phyloP scores from a whole-genome alignment of 2,329 filamentous ascomycete species.

The Salinomyces thailandicus region DNA sequence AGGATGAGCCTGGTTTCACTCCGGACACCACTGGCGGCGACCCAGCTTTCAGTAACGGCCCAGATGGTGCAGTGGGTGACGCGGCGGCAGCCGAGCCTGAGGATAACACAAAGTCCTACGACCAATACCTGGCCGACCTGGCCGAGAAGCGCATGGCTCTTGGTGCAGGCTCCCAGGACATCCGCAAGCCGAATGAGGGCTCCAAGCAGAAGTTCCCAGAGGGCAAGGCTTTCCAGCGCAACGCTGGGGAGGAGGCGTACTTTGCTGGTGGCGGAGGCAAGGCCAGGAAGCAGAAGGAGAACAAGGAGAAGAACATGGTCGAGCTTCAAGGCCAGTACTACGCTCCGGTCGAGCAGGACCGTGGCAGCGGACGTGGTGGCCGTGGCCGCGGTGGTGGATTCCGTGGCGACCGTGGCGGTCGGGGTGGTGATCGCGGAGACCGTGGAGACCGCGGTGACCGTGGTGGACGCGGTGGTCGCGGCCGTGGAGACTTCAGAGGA shows the following conservation, averaged over 20 bases:
- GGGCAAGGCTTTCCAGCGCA: slow-evolving; percentile 56
- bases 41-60: slow-evolving; percentile 35
- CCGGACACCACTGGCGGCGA: slow-evolving; percentile 31
- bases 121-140: slow-evolving; percentile 72
- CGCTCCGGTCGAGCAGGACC: slow-evolving; percentile 43
- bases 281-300: slow-evolving; percentile 69
- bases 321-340: slow-evolving; percentile 69
- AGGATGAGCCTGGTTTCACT: slow-evolving; percentile 45
- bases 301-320: slow-evolving; percentile 71
- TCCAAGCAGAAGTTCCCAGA: slow-evolving; percentile 88
- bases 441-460: slow-evolving; percentile 29
- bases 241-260: slow-evolving; percentile 57
- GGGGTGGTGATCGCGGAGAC: slow-evolving; percentile 34
- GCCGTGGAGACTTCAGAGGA: slow-evolving; percentile 36
- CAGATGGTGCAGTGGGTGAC: slow-evolving; percentile 26
- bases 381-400: slow-evolving; percentile 36
- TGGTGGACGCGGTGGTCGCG: slow-evolving; percentile 26
- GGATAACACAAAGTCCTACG: slow-evolving; percentile 84
- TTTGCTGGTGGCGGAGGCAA: slow-evolving; percentile 66
- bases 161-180: slow-evolving; percentile 52
- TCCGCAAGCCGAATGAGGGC: slow-evolving; percentile 90
- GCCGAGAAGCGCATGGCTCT: slow-evolving; percentile 68
- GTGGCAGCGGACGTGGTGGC: slow-evolving; percentile 42
- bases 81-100: slow-evolving; percentile 33
- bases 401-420: slow-evolving; percentile 32